Conservation (phyloP, 164 flowering plant genomes). For the Buxus sempervirens region DNA sequence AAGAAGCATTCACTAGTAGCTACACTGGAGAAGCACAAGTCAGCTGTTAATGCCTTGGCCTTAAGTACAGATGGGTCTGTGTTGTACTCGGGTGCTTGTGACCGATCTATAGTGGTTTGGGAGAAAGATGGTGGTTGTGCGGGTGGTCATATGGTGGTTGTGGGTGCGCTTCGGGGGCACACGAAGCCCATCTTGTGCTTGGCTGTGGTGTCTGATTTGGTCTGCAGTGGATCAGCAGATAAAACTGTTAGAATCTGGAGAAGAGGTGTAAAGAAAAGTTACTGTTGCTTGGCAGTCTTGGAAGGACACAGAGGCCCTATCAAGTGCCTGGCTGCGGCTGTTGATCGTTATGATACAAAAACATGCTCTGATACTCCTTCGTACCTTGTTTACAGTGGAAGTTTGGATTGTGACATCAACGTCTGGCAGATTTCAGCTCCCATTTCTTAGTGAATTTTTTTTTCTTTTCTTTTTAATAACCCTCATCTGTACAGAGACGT, state of each 20-base stretch:
- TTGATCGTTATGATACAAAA: conserved; percentile 12
- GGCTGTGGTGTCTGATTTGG: conserved; percentile 42
- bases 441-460: conserved; percentile 7
- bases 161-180: conserved; percentile 70
- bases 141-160: conserved; percentile 34
- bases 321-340: conserved; percentile 61
- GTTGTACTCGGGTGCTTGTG: conserved; percentile 77
- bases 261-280: conserved; percentile 32
- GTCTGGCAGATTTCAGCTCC: conserved; percentile 61
- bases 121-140: conserved; percentile 29
- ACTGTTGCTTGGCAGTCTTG: conserved; percentile 60
- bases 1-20: conserved; percentile 48
- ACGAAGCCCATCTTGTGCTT: conserved; percentile 67
- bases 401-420: conserved; percentile 77
- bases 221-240: conserved; percentile 89
- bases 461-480: background rate
- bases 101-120: conserved; percentile 72
- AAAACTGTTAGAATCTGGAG: conserved; percentile 72
- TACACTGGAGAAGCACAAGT: conserved; percentile 60
- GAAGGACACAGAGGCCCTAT: conserved; percentile 84
- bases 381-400: conserved; percentile 61
- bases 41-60: conserved; percentile 79
- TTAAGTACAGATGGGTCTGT: conserved; percentile 52
- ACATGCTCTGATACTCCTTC: conserved; percentile 13
- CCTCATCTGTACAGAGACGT: background rate